A percentile compares a stretch with the other conserved stretches of the same genome.
These are phyloP conservation scores for Hordeum vulgare DNA, from an alignment of 176 grass and related monocot species.

Conservation along the genomic window DNA sequence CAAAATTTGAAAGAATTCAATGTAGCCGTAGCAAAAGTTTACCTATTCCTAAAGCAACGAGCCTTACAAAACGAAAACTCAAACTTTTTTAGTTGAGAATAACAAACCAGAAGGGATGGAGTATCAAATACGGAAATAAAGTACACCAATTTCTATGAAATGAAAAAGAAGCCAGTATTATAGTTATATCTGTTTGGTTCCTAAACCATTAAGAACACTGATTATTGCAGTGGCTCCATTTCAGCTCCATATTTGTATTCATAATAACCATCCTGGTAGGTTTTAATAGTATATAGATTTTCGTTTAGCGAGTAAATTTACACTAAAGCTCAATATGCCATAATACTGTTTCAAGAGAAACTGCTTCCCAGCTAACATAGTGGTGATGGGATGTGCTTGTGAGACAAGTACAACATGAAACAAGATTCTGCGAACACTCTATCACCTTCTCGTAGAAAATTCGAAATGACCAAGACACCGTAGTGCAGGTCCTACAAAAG, in stretches of 20 bases:
- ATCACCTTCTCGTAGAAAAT: slow-evolving; percentile 99
- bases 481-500: slow-evolving; percentile 89
- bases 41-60: background rate
- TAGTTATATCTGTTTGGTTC: background rate
- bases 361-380: background rate
- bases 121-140: background rate
- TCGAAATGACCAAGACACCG: slow-evolving; percentile 97
- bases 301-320: background rate
- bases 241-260: background rate
- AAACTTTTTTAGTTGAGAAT: too few relatives aligned
- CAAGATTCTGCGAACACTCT: background rate
- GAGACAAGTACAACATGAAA: background rate
- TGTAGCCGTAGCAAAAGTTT: background rate
- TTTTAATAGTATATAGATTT: background rate
- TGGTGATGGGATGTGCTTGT: background rate
- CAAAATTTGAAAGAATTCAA: background rate
- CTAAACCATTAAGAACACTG: slow-evolving; percentile 3
- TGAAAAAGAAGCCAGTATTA: background rate
- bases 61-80: background rate
- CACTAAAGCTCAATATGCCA: background rate
- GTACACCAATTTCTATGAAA: background rate
- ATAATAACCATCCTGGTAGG: slow-evolving; percentile 2
- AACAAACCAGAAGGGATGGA: too few relatives aligned
- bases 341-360: background rate
- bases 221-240: background rate